phyloP scores from a whole-genome alignment of 1,139 yeast species.

The Schwanniomyces etchellsii region DNA sequence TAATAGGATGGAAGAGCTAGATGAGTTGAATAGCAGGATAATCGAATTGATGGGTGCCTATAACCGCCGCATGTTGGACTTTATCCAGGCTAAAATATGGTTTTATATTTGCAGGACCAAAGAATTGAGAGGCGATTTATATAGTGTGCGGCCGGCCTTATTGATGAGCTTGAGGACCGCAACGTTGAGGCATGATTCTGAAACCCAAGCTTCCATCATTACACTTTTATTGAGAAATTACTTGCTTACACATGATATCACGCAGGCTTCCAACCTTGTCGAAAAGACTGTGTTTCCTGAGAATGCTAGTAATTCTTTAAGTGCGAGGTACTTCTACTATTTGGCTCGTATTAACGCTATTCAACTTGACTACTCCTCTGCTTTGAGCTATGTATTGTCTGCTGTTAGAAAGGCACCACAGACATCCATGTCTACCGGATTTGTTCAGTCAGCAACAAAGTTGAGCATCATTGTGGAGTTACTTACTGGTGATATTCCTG shows the following conservation, averaged over 20 bases:
- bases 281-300: slow-evolving; percentile 87
- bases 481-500: slow-evolving; percentile 98
- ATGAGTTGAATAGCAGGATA: slow-evolving; percentile 47
- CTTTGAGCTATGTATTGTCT: slow-evolving; percentile 84
- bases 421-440: slow-evolving; percentile 78
- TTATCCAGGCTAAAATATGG: slow-evolving; percentile 88
- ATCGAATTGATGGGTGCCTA: slow-evolving; percentile 54
- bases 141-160: slow-evolving; percentile 63
- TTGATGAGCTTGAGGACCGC: slow-evolving; percentile 80
- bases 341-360: slow-evolving; percentile 86
- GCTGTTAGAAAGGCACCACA: slow-evolving; percentile 98
- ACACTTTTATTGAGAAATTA: slow-evolving; percentile 81
- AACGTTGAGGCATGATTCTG: slow-evolving; percentile 85
- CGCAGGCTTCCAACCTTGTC: slow-evolving; percentile 84
- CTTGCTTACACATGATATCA: slow-evolving; percentile 70
- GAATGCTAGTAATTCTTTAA: slow-evolving; percentile 79
- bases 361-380: slow-evolving; percentile 87
- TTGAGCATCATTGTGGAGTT: slow-evolving; percentile 83
- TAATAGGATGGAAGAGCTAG: slow-evolving; percentile 43
- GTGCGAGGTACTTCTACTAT: slow-evolving; percentile 88
- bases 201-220: slow-evolving; percentile 82
- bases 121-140: slow-evolving; percentile 58
- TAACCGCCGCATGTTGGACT: slow-evolving; percentile 81
- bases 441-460: slow-evolving; percentile 86
- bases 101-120: slow-evolving; percentile 79